Evolutionary conservation across 1,284 basidiomycete genomes (phyloP).

Genomic region (Moniliophthora roreri): DNA sequence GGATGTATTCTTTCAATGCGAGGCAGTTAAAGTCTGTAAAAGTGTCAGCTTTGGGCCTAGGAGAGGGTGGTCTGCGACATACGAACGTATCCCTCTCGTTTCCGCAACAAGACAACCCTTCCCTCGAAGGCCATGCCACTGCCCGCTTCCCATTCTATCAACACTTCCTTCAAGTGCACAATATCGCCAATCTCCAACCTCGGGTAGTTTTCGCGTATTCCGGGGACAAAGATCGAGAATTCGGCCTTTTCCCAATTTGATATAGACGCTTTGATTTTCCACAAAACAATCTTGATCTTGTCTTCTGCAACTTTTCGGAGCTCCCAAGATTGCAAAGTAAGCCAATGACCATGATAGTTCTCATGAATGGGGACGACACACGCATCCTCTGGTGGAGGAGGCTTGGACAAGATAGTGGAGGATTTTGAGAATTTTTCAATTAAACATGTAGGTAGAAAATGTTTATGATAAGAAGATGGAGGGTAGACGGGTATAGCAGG

Average conservation of each 20-base stretch:
- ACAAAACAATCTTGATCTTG: constrained; percentile 39
- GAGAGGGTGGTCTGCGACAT: constrained; percentile 20
- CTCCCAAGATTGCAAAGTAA: constrained; percentile 40
- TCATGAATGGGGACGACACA: constrained; percentile 5
- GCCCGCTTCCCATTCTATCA: constrained; percentile 29
- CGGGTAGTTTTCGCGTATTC: constrained; percentile 43
- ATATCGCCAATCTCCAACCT: constrained; percentile 42
- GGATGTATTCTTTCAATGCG: constrained; percentile 36
- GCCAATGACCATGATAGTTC: constrained; percentile 39
- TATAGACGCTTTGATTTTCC: constrained; percentile 34
- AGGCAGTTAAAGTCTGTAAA: constrained; percentile 36
- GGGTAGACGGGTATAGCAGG: constrained; percentile 41
- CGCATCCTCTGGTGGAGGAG: constrained; percentile 24
- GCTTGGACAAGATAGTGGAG: constrained; percentile 22
- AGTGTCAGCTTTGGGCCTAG: neutral
- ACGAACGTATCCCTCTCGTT: constrained; percentile 43
- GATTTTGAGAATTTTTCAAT: constrained; percentile 12
- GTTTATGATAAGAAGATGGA: constrained; percentile 27
- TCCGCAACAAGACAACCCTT: constrained; percentile 36
- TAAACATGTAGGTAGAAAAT: constrained; percentile 32
- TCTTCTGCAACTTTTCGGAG: constrained; percentile 36
- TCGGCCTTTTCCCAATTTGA: constrained; percentile 34
- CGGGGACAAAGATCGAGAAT: constrained; percentile 37
- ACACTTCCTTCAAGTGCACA: constrained; percentile 40
- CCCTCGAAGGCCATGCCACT: constrained; percentile 33